A percentile compares a stretch with the other conserved stretches of the same genome.
These are phyloP conservation scores for Nannochloropsis gaditana DNA, from an alignment of 108 stramenopile genomes.

Conservation along the genomic window DNA sequence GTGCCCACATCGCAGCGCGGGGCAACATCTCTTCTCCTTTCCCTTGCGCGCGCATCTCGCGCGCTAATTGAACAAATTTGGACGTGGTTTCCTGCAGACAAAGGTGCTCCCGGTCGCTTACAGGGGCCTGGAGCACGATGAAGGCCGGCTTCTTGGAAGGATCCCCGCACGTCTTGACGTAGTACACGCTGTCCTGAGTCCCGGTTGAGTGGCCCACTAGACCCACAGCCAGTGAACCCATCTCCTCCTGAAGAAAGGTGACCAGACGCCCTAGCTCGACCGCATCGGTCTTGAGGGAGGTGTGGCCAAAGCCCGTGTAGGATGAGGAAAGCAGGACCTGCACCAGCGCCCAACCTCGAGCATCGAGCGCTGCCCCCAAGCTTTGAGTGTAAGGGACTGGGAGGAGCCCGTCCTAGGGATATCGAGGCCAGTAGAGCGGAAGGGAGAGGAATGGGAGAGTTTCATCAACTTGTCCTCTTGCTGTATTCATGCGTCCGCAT, in stretches of 20 bases:
- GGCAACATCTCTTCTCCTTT: slow-evolving; percentile 83
- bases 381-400: slow-evolving; percentile 29
- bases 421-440: too few relatives aligned
- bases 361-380: slow-evolving; percentile 34
- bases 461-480: too few relatives aligned
- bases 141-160: slow-evolving; percentile 40
- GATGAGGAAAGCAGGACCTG: slow-evolving; percentile 45
- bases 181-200: slow-evolving; percentile 80
- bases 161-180: slow-evolving; percentile 59
- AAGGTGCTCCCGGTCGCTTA: slow-evolving; percentile 76
- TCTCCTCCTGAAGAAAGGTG: slow-evolving; percentile 20
- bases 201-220: slow-evolving; percentile 88
- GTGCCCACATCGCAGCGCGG: slow-evolving; percentile 72
- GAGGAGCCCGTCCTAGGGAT: slow-evolving; percentile 42
- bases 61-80: slow-evolving; percentile 54
- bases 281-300: neutral
- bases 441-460: too few relatives aligned
- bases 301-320: slow-evolving; percentile 31
- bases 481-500: too few relatives aligned
- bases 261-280: neutral
- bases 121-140: slow-evolving; percentile 83
- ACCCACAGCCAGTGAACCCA: slow-evolving; percentile 42
- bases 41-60: slow-evolving; percentile 42
- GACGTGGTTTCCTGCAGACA: slow-evolving; percentile 28
- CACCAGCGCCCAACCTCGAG: slow-evolving; percentile 39